Percentiles rank a stretch among this genome's conserved stretches.
Evolutionary conservation across 257 asterid species (phyloP).

Genomic region (Penstemon davidsonii): DNA sequence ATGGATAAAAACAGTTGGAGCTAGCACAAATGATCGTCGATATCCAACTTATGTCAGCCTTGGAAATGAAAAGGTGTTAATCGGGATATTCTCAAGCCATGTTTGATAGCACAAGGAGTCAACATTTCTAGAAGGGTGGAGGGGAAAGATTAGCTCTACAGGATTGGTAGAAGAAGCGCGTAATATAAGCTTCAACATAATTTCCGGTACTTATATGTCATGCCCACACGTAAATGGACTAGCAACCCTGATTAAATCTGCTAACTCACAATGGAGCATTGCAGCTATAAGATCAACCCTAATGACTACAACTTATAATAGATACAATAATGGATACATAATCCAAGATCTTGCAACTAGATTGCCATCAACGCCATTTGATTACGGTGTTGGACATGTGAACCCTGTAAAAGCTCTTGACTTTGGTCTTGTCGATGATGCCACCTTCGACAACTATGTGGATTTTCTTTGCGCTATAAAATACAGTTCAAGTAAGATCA

Average conservation of each 20-base stretch:
- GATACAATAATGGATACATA: conserved; percentile 52
- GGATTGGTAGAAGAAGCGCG: conserved; percentile 57
- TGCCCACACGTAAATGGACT: conserved; percentile 81
- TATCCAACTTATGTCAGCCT: conserved; percentile 56
- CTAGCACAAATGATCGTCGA: conserved; percentile 70
- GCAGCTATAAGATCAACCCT: conserved; percentile 73
- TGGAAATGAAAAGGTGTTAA: conserved; percentile 52
- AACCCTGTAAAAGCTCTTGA: conserved; percentile 58
- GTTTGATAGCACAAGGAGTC: conserved; percentile 77
- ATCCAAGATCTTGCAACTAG: conserved; percentile 61
- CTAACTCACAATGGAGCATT: conserved; percentile 76
- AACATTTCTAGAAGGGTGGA: conserved; percentile 70
- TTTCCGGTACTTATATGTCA: conserved; percentile 79
- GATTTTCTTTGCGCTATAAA: conserved; percentile 64
- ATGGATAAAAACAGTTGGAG: conserved; percentile 76
- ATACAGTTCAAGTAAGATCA: conserved; percentile 52
- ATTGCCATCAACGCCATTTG: conserved; percentile 54
- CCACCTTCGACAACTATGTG: conserved; percentile 42
- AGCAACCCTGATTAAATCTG: conserved; percentile 60
- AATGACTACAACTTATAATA: conserved; percentile 69
- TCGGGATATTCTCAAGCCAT: conserved; percentile 67
- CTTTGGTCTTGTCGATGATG: conserved; percentile 72
- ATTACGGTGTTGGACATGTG: conserved; percentile 70
- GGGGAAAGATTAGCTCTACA: conserved; percentile 62
- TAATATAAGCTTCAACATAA: conserved; percentile 55